Base-by-base conservation (phyloP, 805 yeast genomes). In the Vanderwaltozyma polyspora region DNA sequence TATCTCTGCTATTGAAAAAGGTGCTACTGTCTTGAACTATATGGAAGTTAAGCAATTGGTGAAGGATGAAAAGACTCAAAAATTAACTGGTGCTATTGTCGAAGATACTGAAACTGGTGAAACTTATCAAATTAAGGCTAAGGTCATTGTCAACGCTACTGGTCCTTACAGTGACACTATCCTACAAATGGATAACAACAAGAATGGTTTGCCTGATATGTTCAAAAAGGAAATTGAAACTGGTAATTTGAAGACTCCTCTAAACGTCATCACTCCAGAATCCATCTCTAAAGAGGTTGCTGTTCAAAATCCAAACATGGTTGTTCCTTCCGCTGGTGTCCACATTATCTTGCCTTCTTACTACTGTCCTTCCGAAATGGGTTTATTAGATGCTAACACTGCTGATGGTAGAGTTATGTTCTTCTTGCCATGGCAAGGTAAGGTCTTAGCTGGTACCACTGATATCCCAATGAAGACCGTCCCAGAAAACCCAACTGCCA, bases 351-450 rank as follows among this genome's bases (percentile, higher is more conserved):
- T 87, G 44, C 97, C 97, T 17, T 94, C 87, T 45, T 87, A 72
- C 68, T 87, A 84, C 63, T 80, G 93, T 60, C 93, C 96, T 34
- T 71, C 72, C 54, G 76, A 76, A 43, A 72, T 84, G 70, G 97
- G 97, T 43, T 68, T 87, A 43, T 68, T 87, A 39, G 96, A 87
- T 61, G 94, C 95, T 31, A 72, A 83, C 30, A 87, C 97, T 31
- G 67, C 89, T 23, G 97, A 87, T 57, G 96, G 96, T 38, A 76
- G 97, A 62, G 96, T 87, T 34, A 82, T 89, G 81, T 87, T 87
- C 64, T 87, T 89, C 67, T 68, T 87, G 59, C 97, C 97, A 48
- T 87, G 96, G 96, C 95, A 86, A 66, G 95, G 95, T 5, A 82
- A 86, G 59, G 94, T 87, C 23, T 68, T 87, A 45, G 95, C 95